Evolutionary conservation across 768 basidiomycete species (phyloP).

Genomic region (Pleurotus sapidus): DNA sequence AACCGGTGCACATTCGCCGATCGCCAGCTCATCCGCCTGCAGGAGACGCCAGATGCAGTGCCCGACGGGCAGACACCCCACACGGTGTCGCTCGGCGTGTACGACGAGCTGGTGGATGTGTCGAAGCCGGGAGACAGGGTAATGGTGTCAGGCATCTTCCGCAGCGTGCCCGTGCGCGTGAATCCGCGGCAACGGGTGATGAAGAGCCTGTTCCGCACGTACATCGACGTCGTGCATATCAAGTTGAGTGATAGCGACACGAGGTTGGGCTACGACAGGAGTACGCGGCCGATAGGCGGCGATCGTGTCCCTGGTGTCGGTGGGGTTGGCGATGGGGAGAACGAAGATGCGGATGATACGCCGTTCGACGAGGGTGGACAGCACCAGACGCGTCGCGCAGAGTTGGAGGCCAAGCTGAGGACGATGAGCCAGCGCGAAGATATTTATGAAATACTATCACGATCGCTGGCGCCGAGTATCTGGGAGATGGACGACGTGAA

Average conservation of each 20-base stretch:
- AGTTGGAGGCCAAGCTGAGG: slow-evolving; percentile 76
- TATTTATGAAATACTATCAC: slow-evolving; percentile 81
- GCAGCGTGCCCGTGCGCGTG: slow-evolving; percentile 92
- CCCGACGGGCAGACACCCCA: slow-evolving; percentile 99
- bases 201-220: slow-evolving; percentile 97
- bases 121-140: slow-evolving; percentile 94
- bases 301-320: slow-evolving; percentile 70
- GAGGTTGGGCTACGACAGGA: slow-evolving; percentile 73
- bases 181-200: slow-evolving; percentile 90
- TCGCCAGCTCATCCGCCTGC: slow-evolving; percentile 90
- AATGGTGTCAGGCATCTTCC: slow-evolving; percentile 88
- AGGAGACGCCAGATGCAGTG: slow-evolving; percentile 97
- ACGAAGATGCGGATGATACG: slow-evolving; percentile 26
- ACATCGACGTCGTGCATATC: slow-evolving; percentile 92
- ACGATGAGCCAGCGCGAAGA: slow-evolving; percentile 74
- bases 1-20: slow-evolving; percentile 97
- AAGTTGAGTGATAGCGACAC: slow-evolving; percentile 63
- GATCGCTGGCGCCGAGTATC: slow-evolving; percentile 90
- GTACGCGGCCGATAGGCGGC: slow-evolving; percentile 68
- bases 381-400: slow-evolving; percentile 48
- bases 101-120: slow-evolving; percentile 97
- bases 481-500: slow-evolving; percentile 99
- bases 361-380: slow-evolving; percentile 33
- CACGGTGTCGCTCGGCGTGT: slow-evolving; percentile 95
- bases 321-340: slow-evolving; percentile 57